These are phyloP conservation scores for Serendipita sp. DNA, from an alignment of 768 basidiomycete species.

Conservation along the genomic window DNA sequence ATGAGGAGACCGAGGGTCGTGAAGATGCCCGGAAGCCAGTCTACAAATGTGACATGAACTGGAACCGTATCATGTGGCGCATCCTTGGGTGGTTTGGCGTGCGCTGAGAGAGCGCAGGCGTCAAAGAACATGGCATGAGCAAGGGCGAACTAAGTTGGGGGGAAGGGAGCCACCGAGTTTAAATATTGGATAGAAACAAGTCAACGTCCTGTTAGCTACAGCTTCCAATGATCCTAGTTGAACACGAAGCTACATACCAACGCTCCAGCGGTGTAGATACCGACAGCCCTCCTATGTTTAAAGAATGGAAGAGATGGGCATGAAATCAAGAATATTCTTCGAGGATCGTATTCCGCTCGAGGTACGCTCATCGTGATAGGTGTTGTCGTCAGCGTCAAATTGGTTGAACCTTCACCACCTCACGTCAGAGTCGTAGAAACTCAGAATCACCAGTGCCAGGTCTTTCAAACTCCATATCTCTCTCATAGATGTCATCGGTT, in stretches of 20 bases:
- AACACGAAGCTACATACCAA: conserved; percentile 42
- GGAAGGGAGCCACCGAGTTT: background rate
- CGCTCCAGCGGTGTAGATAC: conserved; percentile 83
- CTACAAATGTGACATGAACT: conserved; percentile 77
- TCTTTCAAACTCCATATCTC: too few species aligned
- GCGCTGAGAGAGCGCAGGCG: conserved; percentile 76
- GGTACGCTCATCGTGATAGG: conserved; percentile 24
- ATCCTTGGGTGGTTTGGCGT: conserved; percentile 60
- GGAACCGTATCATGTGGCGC: conserved; percentile 52
- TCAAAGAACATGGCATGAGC: conserved; percentile 94
- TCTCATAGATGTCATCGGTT: too few species aligned
- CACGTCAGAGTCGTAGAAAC: too few species aligned
- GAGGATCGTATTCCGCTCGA: conserved; percentile 64
- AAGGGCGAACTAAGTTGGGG: conserved; percentile 56
- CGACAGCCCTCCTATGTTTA: conserved; percentile 63
- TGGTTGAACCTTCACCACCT: background rate
- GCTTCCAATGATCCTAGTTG: background rate
- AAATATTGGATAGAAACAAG: conserved; percentile 7
- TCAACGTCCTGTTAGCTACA: background rate
- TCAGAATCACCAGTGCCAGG: too few species aligned
- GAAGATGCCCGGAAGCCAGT: conserved; percentile 95
- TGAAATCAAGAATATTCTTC: conserved; percentile 74
- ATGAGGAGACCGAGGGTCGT: conserved; percentile 83
- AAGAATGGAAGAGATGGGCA: conserved; percentile 58
- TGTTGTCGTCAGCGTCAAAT: background rate